Percentiles rank a stretch among this genome's conserved stretches.
phyloP scores from a whole-genome alignment of 306 rosid genomes.

The Cucurbita pepo region DNA sequence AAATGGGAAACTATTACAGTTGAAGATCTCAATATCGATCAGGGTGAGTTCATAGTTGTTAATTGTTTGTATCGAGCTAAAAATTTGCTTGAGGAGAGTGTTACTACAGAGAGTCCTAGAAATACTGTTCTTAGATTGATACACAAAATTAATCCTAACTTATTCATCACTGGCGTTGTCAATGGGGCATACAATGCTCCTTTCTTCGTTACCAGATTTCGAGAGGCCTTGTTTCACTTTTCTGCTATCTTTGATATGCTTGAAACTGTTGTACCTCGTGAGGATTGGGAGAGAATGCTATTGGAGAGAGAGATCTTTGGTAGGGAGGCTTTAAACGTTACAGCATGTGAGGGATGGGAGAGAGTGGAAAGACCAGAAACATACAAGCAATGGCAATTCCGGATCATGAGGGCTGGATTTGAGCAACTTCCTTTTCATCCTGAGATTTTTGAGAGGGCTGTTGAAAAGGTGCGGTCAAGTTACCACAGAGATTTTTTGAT shows the following conservation, averaged over 20 bases:
- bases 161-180: slow-evolving; percentile 59
- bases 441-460: slow-evolving; percentile 26
- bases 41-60: slow-evolving; percentile 55
- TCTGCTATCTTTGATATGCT: slow-evolving; percentile 90
- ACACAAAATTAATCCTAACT: slow-evolving; percentile 54
- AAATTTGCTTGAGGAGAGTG: slow-evolving; percentile 78
- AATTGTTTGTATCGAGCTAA: slow-evolving; percentile 62
- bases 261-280: slow-evolving; percentile 76
- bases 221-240: slow-evolving; percentile 84
- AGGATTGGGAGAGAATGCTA: slow-evolving; percentile 73
- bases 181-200: slow-evolving; percentile 93
- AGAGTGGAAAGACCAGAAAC: slow-evolving; percentile 97
- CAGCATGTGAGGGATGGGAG: slow-evolving; percentile 93
- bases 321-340: slow-evolving; percentile 76
- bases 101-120: slow-evolving; percentile 56
- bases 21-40: slow-evolving; percentile 73
- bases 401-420: slow-evolving; percentile 74
- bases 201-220: slow-evolving; percentile 81
- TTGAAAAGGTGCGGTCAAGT: slow-evolving; percentile 29
- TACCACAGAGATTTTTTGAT: slow-evolving; percentile 82
- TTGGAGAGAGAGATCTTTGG: slow-evolving; percentile 82
- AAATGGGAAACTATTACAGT: slow-evolving; percentile 70
- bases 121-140: slow-evolving; percentile 45
- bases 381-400: slow-evolving; percentile 85
- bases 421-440: slow-evolving; percentile 29